Evolutionary conservation across 2,329 filamentous ascomycete genomes (phyloP).

Genomic region (Biscogniauxia mediterranea): DNA sequence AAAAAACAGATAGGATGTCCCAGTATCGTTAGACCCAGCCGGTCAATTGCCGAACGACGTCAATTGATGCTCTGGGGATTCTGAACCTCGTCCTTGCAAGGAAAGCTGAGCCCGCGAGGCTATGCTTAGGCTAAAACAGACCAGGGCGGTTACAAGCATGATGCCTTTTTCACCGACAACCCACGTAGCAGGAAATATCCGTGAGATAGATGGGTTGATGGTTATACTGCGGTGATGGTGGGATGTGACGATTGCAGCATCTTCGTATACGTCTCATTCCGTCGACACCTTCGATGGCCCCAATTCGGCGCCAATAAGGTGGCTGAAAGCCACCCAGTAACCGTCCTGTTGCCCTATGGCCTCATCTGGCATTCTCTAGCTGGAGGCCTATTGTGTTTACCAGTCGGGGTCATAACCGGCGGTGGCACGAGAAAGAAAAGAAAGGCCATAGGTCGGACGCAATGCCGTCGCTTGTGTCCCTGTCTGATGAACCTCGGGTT

Average conservation of each 20-base stretch:
- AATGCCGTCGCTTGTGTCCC: conserved; percentile 16
- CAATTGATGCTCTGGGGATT: neutral
- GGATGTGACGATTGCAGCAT: conserved; percentile 6
- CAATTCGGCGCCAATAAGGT: conserved; percentile 3
- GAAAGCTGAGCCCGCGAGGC: conserved; percentile 2
- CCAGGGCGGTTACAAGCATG: conserved; percentile 15
- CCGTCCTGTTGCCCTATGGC: conserved; percentile 20
- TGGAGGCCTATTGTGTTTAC: conserved; percentile 10
- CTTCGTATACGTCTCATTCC: conserved; percentile 7
- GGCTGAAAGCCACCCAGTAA: conserved; percentile 3
- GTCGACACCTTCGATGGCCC: conserved; percentile 2
- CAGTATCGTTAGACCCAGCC: neutral
- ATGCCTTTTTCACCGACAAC: conserved; percentile 14
- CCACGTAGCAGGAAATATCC: conserved; percentile 2
- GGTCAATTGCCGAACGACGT: neutral
- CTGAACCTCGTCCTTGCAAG: neutral
- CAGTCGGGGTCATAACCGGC: conserved; percentile 21
- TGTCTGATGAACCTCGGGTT: conserved; percentile 13
- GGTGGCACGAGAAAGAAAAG: conserved; percentile 15
- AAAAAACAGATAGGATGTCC: neutral
- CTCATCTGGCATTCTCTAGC: conserved; percentile 3
- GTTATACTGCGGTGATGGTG: conserved; percentile 12
- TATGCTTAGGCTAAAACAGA: conserved; percentile 2
- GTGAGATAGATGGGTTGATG: neutral
- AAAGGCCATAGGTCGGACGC: conserved; percentile 8